These are phyloP conservation scores for Diaporthe eres DNA, from an alignment of 2,329 filamentous ascomycete genomes.

Conservation along the genomic window DNA sequence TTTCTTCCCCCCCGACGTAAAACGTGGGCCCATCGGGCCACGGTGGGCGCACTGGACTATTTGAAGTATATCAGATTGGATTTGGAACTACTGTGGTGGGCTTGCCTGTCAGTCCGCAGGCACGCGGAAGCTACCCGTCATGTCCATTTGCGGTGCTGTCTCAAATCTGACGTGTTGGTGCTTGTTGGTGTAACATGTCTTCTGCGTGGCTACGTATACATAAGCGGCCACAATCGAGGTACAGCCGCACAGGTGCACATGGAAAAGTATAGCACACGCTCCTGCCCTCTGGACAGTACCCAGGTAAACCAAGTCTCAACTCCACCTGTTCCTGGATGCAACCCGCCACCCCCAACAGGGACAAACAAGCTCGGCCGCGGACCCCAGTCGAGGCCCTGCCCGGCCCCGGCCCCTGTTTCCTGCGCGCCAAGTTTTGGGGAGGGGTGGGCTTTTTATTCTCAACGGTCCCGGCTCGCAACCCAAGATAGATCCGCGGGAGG, in stretches of 20 bases:
- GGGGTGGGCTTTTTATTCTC: constrained; percentile 7
- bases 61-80: constrained; percentile 30
- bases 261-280: neutral
- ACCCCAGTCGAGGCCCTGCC: constrained; percentile 11
- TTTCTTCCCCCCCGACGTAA: too few relatives aligned
- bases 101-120: neutral
- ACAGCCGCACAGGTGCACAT: neutral
- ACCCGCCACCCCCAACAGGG: constrained; percentile 22
- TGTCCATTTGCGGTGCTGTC: neutral
- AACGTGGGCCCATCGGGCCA: neutral
- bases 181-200: constrained; percentile 6
- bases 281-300: neutral
- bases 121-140: neutral
- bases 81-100: neutral
- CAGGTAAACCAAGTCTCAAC: neutral
- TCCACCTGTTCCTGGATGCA: constrained; percentile 35
- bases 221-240: neutral
- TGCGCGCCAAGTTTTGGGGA: constrained; percentile 16
- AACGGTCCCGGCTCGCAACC: constrained; percentile 28
- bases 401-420: constrained; percentile 13
- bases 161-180: neutral
- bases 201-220: neutral
- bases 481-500: constrained; percentile 24
- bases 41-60: neutral
- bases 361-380: constrained; percentile 30